phyloP scores from a whole-genome alignment of 73 alveolate genomes.

The Paramecium tetraurelia region DNA sequence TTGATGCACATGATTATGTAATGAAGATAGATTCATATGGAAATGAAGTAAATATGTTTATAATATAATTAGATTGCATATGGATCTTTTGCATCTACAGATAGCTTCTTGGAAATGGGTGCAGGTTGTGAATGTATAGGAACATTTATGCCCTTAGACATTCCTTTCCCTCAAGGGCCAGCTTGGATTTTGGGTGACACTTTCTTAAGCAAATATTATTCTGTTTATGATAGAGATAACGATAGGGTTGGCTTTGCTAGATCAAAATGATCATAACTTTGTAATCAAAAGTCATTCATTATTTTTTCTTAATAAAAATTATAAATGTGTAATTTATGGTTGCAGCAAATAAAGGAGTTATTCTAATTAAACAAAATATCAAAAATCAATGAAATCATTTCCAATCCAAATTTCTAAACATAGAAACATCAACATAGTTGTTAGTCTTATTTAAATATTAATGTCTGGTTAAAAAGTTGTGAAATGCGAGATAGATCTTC shows the following conservation, averaged over 20 bases:
- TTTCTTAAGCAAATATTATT: conserved; percentile 67
- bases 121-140: conserved; percentile 35
- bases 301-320: neutral
- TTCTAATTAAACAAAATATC: too few species aligned
- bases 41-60: neutral
- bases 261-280: conserved; percentile 49
- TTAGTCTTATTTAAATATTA: too few species aligned
- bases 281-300: neutral
- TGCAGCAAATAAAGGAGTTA: neutral
- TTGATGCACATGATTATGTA: conserved; percentile 44
- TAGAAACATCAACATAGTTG: too few species aligned
- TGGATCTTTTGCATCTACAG: conserved; percentile 34
- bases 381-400: too few species aligned
- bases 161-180: conserved; percentile 54
- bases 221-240: conserved; percentile 78
- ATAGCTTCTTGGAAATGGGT: conserved; percentile 44
- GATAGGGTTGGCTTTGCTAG: conserved; percentile 77
- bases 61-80: neutral
- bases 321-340: neutral
- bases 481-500: too few species aligned
- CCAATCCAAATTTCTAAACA: neutral
- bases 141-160: conserved; percentile 56
- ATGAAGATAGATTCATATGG: conserved; percentile 48
- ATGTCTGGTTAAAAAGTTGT: too few species aligned
- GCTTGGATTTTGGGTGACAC: conserved; percentile 76